Base-by-base conservation (phyloP, 2,329 filamentous ascomycete genomes). In the Passalora sequoiae region DNA sequence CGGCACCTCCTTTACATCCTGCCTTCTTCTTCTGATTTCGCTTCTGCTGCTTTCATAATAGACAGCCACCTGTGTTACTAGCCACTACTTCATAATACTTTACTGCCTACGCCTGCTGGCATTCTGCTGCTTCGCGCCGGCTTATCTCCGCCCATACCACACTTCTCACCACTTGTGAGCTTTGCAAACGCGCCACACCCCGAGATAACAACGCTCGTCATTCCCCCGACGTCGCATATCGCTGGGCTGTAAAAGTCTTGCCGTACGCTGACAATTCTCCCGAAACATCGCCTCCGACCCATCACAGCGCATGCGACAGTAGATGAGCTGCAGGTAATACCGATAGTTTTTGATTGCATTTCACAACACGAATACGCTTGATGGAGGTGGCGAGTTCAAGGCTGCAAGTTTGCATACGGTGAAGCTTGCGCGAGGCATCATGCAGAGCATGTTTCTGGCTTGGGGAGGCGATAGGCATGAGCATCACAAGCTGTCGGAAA, bases 361-460 rank as follows among this genome's bases (percentile, higher is more conserved):
- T 31, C 45, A 40, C 31, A 15, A 48, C 44, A 21, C 38, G 40
- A 44, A 30, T 29, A 40, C 41, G 38, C 32, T 61, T 36, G 37
- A 65, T 64, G 56, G 51, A 53, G 50, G 24, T 39, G 46, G 40
- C 42, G 38, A 37, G 28, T 33, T 45, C 25, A 27, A 51, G 43
- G 43, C 56, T 55, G 32, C 50, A 44, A 19, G 36, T 21, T 35
- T 28, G 29, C 41, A 43, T 39, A 49, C 43, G 33, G 39, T 52
- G 47, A 51, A 51, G 43, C 46, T 48, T 43, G 32, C 35, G 32
- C 46, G 45, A 49, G 33, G 54, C 61, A 63, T 58, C 57, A 73
- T 73, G 71, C 69, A 73, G 60, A 70, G 67, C 61, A 71, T 72
- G 57, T 73, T 73, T 57, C 65, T 73, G 51, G 65, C 70, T 47